Evolutionary conservation across 352 stramenopile species (phyloP).

Genomic region (Globisporangium nunn): DNA sequence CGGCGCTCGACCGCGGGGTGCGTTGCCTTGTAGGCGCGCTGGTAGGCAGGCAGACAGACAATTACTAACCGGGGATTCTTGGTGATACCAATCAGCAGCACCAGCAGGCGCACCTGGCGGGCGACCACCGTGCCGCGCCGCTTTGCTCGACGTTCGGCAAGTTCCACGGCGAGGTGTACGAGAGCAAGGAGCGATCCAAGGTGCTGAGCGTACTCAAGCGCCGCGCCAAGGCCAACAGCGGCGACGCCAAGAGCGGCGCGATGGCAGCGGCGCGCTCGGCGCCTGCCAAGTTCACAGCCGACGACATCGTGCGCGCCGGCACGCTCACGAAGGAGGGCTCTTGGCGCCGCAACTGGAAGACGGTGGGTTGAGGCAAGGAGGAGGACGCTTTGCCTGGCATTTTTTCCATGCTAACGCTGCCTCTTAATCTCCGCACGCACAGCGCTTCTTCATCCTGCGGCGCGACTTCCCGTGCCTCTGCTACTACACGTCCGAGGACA

Average conservation of each 20-base stretch:
- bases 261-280: constrained; percentile 13
- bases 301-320: constrained; percentile 53
- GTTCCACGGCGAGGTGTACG: constrained; percentile 69
- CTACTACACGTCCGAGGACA: constrained; percentile 82
- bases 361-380: constrained; percentile 15
- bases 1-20: no score
- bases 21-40: no score
- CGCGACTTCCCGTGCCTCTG: constrained; percentile 65
- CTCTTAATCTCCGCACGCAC: not conserved
- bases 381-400: no score
- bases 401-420: not conserved
- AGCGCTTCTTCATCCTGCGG: constrained; percentile 77
- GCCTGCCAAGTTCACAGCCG: constrained; percentile 58
- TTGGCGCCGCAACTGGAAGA: constrained; percentile 85
- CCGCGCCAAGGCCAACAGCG: constrained; percentile 26
- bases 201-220: constrained; percentile 72
- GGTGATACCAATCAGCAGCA: not conserved
- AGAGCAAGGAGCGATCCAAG: constrained; percentile 71
- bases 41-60: no score
- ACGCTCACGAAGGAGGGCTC: constrained; percentile 74
- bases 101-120: not conserved
- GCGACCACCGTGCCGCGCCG: constrained; percentile 16
- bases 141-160: constrained; percentile 57
- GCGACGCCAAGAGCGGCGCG: constrained; percentile 8
- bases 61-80: no score